Evolutionary conservation across 78 protist species (phyloP), one percentile per base, ranked within the genome.

Genomic region (Andalucia godoyi): DNA sequence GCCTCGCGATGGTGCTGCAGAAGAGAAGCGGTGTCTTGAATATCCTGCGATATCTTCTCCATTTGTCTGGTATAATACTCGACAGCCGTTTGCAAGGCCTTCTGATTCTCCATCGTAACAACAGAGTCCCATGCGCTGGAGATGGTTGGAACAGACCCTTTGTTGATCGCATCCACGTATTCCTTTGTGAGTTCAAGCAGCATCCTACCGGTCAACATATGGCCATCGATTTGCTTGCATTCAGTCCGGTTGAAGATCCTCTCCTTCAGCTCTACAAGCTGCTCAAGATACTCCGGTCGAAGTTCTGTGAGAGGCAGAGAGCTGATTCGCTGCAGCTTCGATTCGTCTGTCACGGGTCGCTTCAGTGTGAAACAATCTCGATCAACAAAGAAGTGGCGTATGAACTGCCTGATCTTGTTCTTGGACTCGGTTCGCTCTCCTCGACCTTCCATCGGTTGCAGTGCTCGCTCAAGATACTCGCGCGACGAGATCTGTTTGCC

Each of bases 111-210:
- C 17, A 36, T 36, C 42, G 40, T 1, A 21, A 38, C 29, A 32
- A 65, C 71, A 38, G n/a, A 15, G 34, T 53, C 54, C 72, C 72
- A 66, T 25, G 72, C 72, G 17, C 64, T 30, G 17, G 23, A 12
- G 52, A 66, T 66, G 53, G 40, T 30, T 25, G 72, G 72, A 1
- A 66, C 42, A 27, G 34, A 59, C 25, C 72, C 72, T 0, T 51
- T 52, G 61, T 66, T 66, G 50, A 66, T 53, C 23, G 72, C 50
- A n/a, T 17, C 6, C 17, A 53, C 72, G 72, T 52, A 66, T 9
- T n/a, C 39, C 42, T n/a, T 8, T 27, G 45, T 6, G 21, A 57
- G 63, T 36, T 57, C 63, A 33, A 21, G 50, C 18, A 57, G 17
- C 63, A 57, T 59, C 7, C 36, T 17, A 18, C 66, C 66, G 7